Base-by-base conservation (phyloP, 192 early-diverging fungal genomes). In the Dissophora ornata region DNA sequence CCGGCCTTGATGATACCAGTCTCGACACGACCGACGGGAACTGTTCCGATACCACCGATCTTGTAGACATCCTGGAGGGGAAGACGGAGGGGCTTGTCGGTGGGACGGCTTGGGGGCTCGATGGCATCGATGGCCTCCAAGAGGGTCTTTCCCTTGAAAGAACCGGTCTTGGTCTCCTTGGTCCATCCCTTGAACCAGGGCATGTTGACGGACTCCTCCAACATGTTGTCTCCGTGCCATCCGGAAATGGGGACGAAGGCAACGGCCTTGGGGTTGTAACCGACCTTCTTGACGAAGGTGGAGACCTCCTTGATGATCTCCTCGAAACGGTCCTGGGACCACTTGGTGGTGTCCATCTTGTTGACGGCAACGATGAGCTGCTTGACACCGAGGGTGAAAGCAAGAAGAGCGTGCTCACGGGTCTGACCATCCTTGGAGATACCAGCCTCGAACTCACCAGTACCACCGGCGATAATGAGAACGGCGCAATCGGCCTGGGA, bases 261-360 rank as follows among this genome's bases (percentile, higher is more conserved):
- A 69, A 98, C 95, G 61, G 87, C 67, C 84, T 90, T 91, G 80
- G 94, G 94, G 89, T 95, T 93, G 90, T 92, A 97, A 81, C 93
- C 94, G 83, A 96, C 93, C 91, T 96, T 95, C 93, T 96, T 96
- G 91, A 97, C 92, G 89, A 96, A 96, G 85, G 83, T 85, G 80
- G 92, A 87, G 61, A 96, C 90, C 84, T 97, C 97, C 90, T 97
- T 96, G 85, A 92, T 87, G 85, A 97, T 97, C 87, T 97, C 96
- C 69, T 90, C 86, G 91, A 92, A 97, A 82, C 97, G 96, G 78
- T 88, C 93, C 87, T 97, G 89, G 81, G 88, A 91, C 90, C 91
- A 98, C 85, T 93, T 91, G 90, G 91, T 91, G 82, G 97, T 89
- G 92, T 98, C 97, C 96, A 98, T 98, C 92, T 98, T 98, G 95